A percentile compares a stretch with the other conserved stretches of the same genome.
phyloP scores from a whole-genome alignment of 2,329 filamentous ascomycete genomes.

The Exserohilum rostratum region DNA sequence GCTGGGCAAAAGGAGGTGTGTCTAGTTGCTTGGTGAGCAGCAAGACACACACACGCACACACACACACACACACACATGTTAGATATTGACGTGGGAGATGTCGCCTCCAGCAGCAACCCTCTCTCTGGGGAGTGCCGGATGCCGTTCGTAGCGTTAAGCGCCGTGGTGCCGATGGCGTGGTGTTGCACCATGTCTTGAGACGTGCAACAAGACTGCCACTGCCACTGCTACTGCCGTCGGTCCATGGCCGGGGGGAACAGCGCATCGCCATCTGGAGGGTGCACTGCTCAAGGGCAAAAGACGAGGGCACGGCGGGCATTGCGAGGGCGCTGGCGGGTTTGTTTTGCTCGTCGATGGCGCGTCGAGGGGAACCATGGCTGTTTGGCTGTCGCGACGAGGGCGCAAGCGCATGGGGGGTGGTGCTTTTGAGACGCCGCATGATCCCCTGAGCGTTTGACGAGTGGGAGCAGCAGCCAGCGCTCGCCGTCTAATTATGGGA shows the following conservation, averaged over 20 bases:
- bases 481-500: constrained; percentile 26
- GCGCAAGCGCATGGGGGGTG: constrained; percentile 3
- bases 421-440: constrained; percentile 18
- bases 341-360: constrained; percentile 6
- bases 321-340: constrained; percentile 1
- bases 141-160: constrained; percentile 4
- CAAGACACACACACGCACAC: not conserved
- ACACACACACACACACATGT: not conserved
- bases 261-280: too few relatives aligned
- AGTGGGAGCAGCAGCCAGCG: not conserved
- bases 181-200: constrained; percentile 8
- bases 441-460: constrained; percentile 33
- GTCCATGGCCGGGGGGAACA: not conserved
- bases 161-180: constrained; percentile 3
- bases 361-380: constrained; percentile 6
- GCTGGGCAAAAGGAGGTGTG: constrained; percentile 7
- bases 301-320: not conserved
- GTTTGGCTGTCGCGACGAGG: constrained; percentile 5
- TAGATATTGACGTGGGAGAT: not conserved
- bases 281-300: too few relatives aligned
- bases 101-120: not conserved
- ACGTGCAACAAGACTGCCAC: constrained; percentile 3
- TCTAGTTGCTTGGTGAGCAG: not conserved
- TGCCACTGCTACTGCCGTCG: too few relatives aligned
- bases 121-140: not conserved